Evolutionary conservation across 257 asterid species (phyloP).

Genomic region (Jacaranda mimosifolia): DNA sequence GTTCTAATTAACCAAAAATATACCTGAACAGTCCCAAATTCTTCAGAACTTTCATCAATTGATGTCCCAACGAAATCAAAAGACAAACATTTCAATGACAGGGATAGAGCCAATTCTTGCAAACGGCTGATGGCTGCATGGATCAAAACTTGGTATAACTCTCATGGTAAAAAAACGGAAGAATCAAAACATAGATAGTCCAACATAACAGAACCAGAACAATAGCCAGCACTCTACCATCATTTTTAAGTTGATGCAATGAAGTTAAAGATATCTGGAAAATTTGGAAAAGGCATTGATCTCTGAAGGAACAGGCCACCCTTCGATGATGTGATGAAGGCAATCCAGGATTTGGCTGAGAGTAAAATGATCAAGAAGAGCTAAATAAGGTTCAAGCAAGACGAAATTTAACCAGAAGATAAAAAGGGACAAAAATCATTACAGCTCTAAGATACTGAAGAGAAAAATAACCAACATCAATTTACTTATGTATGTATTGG

Average conservation of each 20-base stretch:
- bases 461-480: slow-evolving; percentile 17
- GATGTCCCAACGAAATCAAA: slow-evolving; percentile 98
- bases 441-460: slow-evolving; percentile 28
- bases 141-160: slow-evolving; percentile 29
- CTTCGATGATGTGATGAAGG: slow-evolving; percentile 96
- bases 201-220: slow-evolving; percentile 21
- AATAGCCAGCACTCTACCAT: slow-evolving; percentile 58
- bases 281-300: slow-evolving; percentile 85
- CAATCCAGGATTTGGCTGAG: slow-evolving; percentile 89
- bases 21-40: slow-evolving; percentile 98
- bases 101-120: slow-evolving; percentile 89
- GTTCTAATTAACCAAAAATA: slow-evolving; percentile 5
- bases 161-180: slow-evolving; percentile 20
- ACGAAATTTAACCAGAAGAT: slow-evolving; percentile 28
- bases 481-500: background rate
- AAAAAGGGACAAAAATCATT: slow-evolving; percentile 22
- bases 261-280: slow-evolving; percentile 96
- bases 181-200: slow-evolving; percentile 9
- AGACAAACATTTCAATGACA: slow-evolving; percentile 88
- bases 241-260: slow-evolving; percentile 83
- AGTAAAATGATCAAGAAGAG: slow-evolving; percentile 35
- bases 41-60: slow-evolving; percentile 97
- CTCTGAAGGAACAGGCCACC: slow-evolving; percentile 94
- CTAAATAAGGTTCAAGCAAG: slow-evolving; percentile 39
- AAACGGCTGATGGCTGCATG: slow-evolving; percentile 74